Conservation (phyloP, 164 flowering plant genomes). For the Magnolia changhungtana region DNA sequence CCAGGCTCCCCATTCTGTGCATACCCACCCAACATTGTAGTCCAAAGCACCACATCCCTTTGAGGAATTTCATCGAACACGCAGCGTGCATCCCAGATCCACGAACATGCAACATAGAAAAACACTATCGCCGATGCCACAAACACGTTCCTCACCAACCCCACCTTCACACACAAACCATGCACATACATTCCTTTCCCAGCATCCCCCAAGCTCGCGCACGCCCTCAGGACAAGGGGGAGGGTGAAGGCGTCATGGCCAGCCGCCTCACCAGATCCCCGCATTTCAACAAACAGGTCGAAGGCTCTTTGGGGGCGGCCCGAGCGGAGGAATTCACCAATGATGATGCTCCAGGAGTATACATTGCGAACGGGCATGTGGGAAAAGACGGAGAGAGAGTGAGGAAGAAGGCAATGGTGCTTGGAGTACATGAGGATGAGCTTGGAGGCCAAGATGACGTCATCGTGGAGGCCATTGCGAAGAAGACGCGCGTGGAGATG, state of each 20-base stretch:
- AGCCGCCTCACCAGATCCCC: background rate
- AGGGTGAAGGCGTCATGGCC: slow-evolving; percentile 15
- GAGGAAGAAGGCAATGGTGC: slow-evolving; percentile 13
- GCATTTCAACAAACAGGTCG: slow-evolving; percentile 12
- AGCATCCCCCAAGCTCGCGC: slow-evolving; percentile 9
- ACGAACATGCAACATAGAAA: slow-evolving; percentile 12
- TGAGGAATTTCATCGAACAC: slow-evolving; percentile 19
- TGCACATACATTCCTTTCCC: slow-evolving; percentile 8
- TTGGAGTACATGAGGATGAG: slow-evolving; percentile 24
- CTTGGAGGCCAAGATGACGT: slow-evolving; percentile 21
- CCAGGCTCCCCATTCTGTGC: slow-evolving; percentile 19
- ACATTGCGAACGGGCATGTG: slow-evolving; percentile 25
- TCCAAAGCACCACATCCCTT: slow-evolving; percentile 25
- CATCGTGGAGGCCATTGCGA: slow-evolving; percentile 13
- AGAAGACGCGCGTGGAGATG: slow-evolving; percentile 19
- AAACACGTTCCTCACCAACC: slow-evolving; percentile 17
- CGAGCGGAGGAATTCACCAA: slow-evolving; percentile 21
- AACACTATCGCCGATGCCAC: slow-evolving; percentile 23
- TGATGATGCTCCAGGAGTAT: slow-evolving; percentile 27
- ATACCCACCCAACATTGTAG: slow-evolving; percentile 22
- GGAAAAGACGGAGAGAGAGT: slow-evolving; percentile 15
- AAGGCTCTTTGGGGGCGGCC: slow-evolving; percentile 5
- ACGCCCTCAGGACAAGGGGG: slow-evolving; percentile 18
- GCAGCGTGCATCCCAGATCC: slow-evolving; percentile 8
- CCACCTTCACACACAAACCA: slow-evolving; percentile 16